Percentiles rank a stretch among this genome's conserved stretches.
These are phyloP conservation scores for Cyathus striatus DNA, from an alignment of 768 basidiomycete genomes.

Conservation along the genomic window DNA sequence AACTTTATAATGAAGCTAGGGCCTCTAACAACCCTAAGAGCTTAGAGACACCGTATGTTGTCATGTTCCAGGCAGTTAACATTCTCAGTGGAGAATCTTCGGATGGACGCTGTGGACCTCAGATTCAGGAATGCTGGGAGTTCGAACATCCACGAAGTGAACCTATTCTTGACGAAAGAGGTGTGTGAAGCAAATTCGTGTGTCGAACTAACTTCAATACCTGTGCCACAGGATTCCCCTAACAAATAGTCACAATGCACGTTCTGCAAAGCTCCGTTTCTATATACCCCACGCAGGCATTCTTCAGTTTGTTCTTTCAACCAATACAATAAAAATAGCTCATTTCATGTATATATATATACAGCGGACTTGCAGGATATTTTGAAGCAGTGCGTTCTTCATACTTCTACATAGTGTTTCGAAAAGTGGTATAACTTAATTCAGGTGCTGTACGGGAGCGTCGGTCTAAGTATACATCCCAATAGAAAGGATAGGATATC, in stretches of 20 bases:
- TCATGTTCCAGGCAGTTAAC: slow-evolving; percentile 95
- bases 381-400: slow-evolving; percentile 69
- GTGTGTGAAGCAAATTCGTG: too few species aligned
- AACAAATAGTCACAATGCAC: slow-evolving; percentile 95
- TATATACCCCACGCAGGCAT: slow-evolving; percentile 93
- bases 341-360: not conserved
- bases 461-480: slow-evolving; percentile 93
- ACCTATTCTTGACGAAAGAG: slow-evolving; percentile 64
- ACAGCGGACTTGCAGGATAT: slow-evolving; percentile 86
- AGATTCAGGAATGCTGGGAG: slow-evolving; percentile 94
- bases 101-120: slow-evolving; percentile 68
- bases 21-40: slow-evolving; percentile 61
- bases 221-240: slow-evolving; percentile 85
- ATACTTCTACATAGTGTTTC: not conserved
- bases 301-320: slow-evolving; percentile 50
- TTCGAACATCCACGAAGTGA: slow-evolving; percentile 92
- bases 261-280: slow-evolving; percentile 82
- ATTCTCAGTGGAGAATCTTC: slow-evolving; percentile 72
- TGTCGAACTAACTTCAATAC: too few species aligned
- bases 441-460: slow-evolving; percentile 73
- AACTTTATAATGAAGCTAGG: slow-evolving; percentile 81
- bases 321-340: not conserved
- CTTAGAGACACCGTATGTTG: slow-evolving; percentile 94
- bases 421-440: not conserved
- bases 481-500: slow-evolving; percentile 80